Conservation (phyloP, 148 eudicot genomes). For the Camellia sinensis region DNA sequence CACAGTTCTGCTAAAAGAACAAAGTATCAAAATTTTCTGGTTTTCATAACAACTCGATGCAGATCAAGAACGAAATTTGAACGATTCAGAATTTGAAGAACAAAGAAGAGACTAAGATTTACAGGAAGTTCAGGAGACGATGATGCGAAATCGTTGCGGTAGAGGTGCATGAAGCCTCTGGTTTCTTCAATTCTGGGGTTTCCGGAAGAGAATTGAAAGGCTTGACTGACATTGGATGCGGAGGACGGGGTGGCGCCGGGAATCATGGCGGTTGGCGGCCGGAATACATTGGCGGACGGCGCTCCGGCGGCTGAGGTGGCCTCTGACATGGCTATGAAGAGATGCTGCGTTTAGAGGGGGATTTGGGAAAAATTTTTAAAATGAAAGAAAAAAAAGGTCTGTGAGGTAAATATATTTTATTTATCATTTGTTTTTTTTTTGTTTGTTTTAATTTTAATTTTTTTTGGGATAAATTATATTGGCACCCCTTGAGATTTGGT, state of each 20-base stretch:
- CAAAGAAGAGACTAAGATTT: background rate
- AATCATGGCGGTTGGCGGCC: constrained; percentile 6
- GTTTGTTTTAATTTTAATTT: no score
- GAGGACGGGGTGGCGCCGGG: constrained; percentile 7
- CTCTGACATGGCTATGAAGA: constrained; percentile 23
- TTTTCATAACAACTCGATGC: background rate
- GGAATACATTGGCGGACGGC: constrained; percentile 25
- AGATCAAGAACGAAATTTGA: background rate
- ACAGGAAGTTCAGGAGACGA: constrained; percentile 61
- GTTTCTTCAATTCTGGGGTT: constrained; percentile 95
- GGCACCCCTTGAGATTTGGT: no score
- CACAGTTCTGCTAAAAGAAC: no score
- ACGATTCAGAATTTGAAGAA: background rate
- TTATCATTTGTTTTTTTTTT: no score
- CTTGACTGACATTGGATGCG: constrained; percentile 29
- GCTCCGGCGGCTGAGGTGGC: constrained; percentile 34
- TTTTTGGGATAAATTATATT: no score
- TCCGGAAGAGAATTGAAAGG: constrained; percentile 78
- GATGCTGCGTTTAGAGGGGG: no score
- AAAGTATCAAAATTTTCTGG: no score
- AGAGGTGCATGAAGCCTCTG: constrained; percentile 71
- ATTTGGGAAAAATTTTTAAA: no score
- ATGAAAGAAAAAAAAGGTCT: no score
- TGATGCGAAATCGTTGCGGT: constrained; percentile 38
- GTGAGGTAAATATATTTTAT: no score